Conservation (phyloP, 345 rosid genomes). For the Raphanus raphanistrum region DNA sequence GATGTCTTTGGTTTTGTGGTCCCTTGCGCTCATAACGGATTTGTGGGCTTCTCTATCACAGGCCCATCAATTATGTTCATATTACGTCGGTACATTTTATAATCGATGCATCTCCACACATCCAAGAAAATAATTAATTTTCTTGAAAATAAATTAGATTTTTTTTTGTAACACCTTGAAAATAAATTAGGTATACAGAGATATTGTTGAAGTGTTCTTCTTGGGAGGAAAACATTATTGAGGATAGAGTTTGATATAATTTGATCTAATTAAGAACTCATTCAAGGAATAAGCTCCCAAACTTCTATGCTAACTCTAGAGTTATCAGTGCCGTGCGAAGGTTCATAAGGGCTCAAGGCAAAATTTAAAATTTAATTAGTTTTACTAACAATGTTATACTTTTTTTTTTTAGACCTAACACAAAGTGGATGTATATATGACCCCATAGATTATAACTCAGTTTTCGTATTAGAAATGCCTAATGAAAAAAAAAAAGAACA, state of each 20-base stretch:
- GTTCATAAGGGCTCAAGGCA: no score
- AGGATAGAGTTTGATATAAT: neutral
- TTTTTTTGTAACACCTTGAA: no score
- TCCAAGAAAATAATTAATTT: neutral
- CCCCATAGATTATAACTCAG: no score
- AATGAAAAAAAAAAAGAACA: no score
- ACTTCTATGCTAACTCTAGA: neutral
- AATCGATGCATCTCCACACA: neutral
- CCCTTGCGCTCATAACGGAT: neutral
- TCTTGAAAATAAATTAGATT: no score
- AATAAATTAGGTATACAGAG: no score
- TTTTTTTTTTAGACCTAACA: no score
- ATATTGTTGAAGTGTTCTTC: neutral
- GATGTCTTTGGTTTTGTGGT: slow-evolving; percentile 1
- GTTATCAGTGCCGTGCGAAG: no score
- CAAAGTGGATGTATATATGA: no score
- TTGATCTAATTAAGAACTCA: neutral
- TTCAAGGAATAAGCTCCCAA: neutral
- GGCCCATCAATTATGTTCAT: neutral
- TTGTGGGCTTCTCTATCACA: neutral
- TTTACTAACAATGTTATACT: no score
- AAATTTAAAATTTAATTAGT: no score
- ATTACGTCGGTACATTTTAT: neutral
- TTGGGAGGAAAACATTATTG: neutral
- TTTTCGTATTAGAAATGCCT: no score